Evolutionary conservation across 1,139 yeast species (phyloP), one percentile per base, ranked within the genome.

Genomic region (Geotrichum phurueaensis): DNA sequence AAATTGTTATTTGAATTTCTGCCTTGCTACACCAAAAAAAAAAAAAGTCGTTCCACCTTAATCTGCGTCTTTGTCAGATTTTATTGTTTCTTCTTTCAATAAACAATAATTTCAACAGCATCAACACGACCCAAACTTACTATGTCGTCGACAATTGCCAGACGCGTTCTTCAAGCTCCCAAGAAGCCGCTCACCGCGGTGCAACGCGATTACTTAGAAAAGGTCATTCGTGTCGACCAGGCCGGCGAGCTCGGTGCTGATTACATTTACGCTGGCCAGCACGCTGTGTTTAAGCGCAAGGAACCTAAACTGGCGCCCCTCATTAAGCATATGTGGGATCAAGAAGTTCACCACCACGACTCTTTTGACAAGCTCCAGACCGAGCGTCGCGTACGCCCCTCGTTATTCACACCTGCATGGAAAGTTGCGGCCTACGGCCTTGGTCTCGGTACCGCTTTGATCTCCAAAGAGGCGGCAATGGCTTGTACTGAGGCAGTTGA

Each of bases 211-310:
- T 89, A 81, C 65, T 78, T 91, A 33, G 90, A 89, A 62, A 76
- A 94, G 62, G 85, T 86, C 0, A 83, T 94, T 29, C 79, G 99
- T 59, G 99, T 94, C 9, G 98, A 94, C 70, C 99, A 94, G 73
- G 97, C 99, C 1, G 99, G 99, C 49, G 99, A 94, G 72, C 81
- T 94, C n/a, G 99, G 98, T 1, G 99, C 99, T 1, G 86, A 95
- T 73, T 86, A 87, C 68, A 94, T 94, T 61, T 94, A 94, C 73
- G 84, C 86, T 64, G 99, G 98, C 15, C 99, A 94, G 73, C 89
- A 86, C 68, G 78, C 83, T 58, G 91, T 92, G 2, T 79, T 94
- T 60, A 84, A 89, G 15, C 80, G 80, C 63, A 86, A 84, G 64
- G 79, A 66, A 56, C 79, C 79, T 10, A 65, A 82, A 65, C 89